These are phyloP conservation scores for Phtheirospermum japonicum DNA, from an alignment of 257 asterid genomes.

Conservation along the genomic window DNA sequence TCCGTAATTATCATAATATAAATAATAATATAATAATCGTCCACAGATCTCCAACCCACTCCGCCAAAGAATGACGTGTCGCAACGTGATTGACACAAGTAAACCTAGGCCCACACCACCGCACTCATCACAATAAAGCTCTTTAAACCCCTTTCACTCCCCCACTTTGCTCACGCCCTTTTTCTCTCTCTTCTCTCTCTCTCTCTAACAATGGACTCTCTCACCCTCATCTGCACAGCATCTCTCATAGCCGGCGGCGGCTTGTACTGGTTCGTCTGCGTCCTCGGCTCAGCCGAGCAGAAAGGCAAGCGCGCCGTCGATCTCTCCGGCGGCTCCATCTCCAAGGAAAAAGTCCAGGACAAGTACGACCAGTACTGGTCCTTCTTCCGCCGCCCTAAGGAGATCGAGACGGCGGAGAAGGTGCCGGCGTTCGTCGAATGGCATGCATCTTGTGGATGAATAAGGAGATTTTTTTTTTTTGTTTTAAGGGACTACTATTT, in stretches of 20 bases:
- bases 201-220: conserved; percentile 41
- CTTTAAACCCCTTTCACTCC: conserved; percentile 20
- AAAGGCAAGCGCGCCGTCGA: conserved; percentile 67
- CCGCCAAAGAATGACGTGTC: too few relatives aligned
- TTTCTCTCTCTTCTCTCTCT: neutral
- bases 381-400: conserved; percentile 69
- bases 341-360: conserved; percentile 56
- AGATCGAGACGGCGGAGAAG: conserved; percentile 54
- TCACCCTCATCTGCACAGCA: conserved; percentile 59
- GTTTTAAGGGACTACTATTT: too few relatives aligned
- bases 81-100: too few relatives aligned
- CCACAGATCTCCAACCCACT: too few relatives aligned
- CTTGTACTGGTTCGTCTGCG: conserved; percentile 63
- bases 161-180: neutral
- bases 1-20: too few relatives aligned
- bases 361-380: conserved; percentile 74
- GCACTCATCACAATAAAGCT: conserved; percentile 28
- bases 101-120: too few relatives aligned
- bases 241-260: conserved; percentile 59
- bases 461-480: too few relatives aligned
- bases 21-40: too few relatives aligned
- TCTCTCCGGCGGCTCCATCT: conserved; percentile 77
- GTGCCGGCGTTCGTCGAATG: conserved; percentile 84
- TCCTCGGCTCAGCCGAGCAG: conserved; percentile 71
- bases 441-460: too few relatives aligned